phyloP scores from a whole-genome alignment of 495 filamentous ascomycete species.

The Talaromyces borbonicus region DNA sequence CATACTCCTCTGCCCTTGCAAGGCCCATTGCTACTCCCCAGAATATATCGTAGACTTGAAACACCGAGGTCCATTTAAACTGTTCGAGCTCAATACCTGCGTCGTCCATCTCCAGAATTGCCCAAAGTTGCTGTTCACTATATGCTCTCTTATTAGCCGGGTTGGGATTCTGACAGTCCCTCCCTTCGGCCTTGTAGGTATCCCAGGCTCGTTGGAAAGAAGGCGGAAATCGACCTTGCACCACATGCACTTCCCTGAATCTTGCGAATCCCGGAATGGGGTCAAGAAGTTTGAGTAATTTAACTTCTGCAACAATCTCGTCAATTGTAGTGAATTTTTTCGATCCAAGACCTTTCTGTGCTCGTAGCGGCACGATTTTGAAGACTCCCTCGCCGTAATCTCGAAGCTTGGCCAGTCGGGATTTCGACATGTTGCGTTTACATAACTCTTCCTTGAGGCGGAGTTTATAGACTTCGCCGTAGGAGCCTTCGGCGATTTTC shows the following conservation, averaged over 20 bases:
- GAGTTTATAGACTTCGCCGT: slow-evolving; percentile 42
- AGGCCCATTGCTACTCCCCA: slow-evolving; percentile 69
- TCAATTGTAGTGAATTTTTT: slow-evolving; percentile 39
- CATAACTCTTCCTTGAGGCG: slow-evolving; percentile 27
- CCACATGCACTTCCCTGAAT: slow-evolving; percentile 69
- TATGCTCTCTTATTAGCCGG: slow-evolving; percentile 50
- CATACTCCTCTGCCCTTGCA: slow-evolving; percentile 61
- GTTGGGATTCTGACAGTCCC: slow-evolving; percentile 55
- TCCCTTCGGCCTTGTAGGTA: slow-evolving; percentile 44
- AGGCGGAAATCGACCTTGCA: slow-evolving; percentile 57
- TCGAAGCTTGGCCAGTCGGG: slow-evolving; percentile 27
- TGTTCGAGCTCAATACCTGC: slow-evolving; percentile 69
- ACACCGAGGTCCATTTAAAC: slow-evolving; percentile 41
- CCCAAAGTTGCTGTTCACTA: slow-evolving; percentile 59
- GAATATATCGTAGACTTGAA: slow-evolving; percentile 77
- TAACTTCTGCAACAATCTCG: slow-evolving; percentile 56
- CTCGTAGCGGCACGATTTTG: slow-evolving; percentile 41
- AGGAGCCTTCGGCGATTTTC: slow-evolving; percentile 43
- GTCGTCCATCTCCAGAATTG: slow-evolving; percentile 80
- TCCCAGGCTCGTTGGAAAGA: slow-evolving; percentile 59
- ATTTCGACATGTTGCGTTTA: slow-evolving; percentile 31
- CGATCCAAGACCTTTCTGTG: slow-evolving; percentile 33
- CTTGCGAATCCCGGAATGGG: slow-evolving; percentile 82
- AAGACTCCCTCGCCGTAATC: slow-evolving; percentile 38
- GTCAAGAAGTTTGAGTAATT: slow-evolving; percentile 65